Percentiles rank a stretch among this genome's conserved stretches.
phyloP scores from a whole-genome alignment of 345 rosid genomes.

The Eucalyptus polybractea region DNA sequence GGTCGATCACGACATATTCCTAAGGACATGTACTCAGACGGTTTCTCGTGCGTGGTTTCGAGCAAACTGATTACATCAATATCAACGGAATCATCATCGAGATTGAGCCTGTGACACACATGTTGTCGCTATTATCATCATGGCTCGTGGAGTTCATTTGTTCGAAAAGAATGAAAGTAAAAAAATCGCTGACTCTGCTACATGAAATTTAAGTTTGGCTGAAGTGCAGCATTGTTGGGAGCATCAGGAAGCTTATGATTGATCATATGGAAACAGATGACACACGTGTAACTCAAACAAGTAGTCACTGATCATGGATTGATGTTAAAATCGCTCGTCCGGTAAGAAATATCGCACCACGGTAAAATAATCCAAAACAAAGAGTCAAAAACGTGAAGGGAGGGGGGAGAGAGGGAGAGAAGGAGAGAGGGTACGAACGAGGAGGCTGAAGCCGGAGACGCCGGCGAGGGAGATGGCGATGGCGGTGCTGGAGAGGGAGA shows the following conservation, averaged over 20 bases:
- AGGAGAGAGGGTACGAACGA: conserved; percentile 24
- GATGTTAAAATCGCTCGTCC: neutral
- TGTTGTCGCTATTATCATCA: neutral
- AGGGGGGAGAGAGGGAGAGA: neutral
- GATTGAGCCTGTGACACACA: neutral
- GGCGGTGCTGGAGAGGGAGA: conserved; percentile 65
- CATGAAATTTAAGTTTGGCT: neutral
- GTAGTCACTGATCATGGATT: neutral
- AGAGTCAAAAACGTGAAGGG: neutral
- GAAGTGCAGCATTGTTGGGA: neutral
- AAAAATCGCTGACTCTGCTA: neutral
- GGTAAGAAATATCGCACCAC: neutral
- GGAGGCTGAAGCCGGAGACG: conserved; percentile 69
- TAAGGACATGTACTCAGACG: too few relatives aligned
- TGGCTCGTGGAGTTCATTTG: neutral
- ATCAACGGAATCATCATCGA: neutral
- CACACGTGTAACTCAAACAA: neutral
- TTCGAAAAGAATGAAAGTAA: neutral
- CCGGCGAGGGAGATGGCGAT: conserved; percentile 53
- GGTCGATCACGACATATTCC: neutral
- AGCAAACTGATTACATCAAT: neutral
- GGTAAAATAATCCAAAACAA: neutral
- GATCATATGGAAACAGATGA: neutral
- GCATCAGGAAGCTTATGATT: neutral
- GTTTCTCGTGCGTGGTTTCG: neutral